A percentile compares a stretch with the other conserved stretches of the same genome.
Evolutionary conservation across 768 basidiomycete species (phyloP).

Genomic region (Tulasnella sp.): DNA sequence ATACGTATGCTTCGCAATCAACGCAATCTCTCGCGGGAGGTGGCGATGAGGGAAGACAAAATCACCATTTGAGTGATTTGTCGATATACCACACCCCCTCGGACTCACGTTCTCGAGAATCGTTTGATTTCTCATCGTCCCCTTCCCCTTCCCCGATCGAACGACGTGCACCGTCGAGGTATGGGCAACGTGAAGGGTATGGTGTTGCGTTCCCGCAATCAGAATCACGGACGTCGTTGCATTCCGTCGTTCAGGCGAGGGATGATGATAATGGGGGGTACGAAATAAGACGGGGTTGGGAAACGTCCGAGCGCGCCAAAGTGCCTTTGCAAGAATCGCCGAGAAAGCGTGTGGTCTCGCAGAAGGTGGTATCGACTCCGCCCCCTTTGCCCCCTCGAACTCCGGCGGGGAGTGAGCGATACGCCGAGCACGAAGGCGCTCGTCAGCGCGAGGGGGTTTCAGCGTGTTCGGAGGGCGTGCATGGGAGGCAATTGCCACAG

Average conservation of each 20-base stretch:
- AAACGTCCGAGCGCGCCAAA: too few species aligned
- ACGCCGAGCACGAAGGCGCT: too few species aligned
- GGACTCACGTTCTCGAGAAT: background rate
- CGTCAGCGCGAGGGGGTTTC: too few species aligned
- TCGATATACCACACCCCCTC: constrained; percentile 12
- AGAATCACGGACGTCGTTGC: constrained; percentile 4
- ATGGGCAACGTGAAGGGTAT: background rate
- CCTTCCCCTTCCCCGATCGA: constrained; percentile 1
- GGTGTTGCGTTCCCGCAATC: background rate
- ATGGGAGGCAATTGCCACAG: too few species aligned
- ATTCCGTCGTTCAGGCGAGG: background rate
- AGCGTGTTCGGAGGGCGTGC: too few species aligned
- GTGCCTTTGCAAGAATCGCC: too few species aligned
- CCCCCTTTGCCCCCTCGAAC: too few species aligned
- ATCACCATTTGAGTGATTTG: background rate
- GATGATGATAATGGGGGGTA: background rate
- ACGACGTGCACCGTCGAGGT: background rate
- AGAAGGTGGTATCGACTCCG: too few species aligned
- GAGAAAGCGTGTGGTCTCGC: too few species aligned
- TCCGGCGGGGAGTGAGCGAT: too few species aligned
- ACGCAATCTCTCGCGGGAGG: background rate
- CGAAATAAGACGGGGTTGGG: background rate
- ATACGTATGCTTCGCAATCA: background rate
- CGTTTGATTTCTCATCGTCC: constrained; percentile 13
- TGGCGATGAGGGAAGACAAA: background rate